Percentiles rank a stretch among this genome's conserved stretches.
Evolutionary conservation across 805 yeast species (phyloP).

Genomic region (Osmozyma mogii): DNA sequence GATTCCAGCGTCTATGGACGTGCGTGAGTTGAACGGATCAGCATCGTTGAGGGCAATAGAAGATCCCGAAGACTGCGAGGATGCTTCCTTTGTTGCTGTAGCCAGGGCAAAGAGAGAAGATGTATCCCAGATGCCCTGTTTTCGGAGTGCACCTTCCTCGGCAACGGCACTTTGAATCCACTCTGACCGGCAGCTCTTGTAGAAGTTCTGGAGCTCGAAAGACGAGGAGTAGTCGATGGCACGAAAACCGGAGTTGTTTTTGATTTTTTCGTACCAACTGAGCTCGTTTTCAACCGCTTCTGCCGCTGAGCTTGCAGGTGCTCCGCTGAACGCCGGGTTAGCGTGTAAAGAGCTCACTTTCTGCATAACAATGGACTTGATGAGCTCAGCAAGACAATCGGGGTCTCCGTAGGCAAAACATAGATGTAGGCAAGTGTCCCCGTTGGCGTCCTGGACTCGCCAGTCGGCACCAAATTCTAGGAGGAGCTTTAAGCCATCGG

Average conservation of each 20-base stretch:
- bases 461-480: slow-evolving; percentile 63
- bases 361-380: no score
- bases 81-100: no score
- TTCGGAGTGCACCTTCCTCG: slow-evolving; percentile 4
- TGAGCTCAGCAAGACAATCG: slow-evolving; percentile 34
- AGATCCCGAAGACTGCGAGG: no score
- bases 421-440: slow-evolving; percentile 32
- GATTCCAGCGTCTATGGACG: no score
- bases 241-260: slow-evolving; percentile 53
- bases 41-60: no score
- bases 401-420: slow-evolving; percentile 56
- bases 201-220: slow-evolving; percentile 20
- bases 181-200: slow-evolving; percentile 7
- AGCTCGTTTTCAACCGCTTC: slow-evolving; percentile 1
- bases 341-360: not conserved
- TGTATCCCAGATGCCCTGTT: no score
- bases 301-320: not conserved
- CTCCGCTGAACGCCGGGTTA: not conserved
- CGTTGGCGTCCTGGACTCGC: slow-evolving; percentile 20
- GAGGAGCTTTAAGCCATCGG: slow-evolving; percentile 55
- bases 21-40: no score
- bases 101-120: no score
- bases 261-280: slow-evolving; percentile 21
- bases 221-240: slow-evolving; percentile 25
- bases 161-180: slow-evolving; percentile 8